Evolutionary conservation across 306 rosid species (phyloP).

Genomic region (Urtica urens): DNA sequence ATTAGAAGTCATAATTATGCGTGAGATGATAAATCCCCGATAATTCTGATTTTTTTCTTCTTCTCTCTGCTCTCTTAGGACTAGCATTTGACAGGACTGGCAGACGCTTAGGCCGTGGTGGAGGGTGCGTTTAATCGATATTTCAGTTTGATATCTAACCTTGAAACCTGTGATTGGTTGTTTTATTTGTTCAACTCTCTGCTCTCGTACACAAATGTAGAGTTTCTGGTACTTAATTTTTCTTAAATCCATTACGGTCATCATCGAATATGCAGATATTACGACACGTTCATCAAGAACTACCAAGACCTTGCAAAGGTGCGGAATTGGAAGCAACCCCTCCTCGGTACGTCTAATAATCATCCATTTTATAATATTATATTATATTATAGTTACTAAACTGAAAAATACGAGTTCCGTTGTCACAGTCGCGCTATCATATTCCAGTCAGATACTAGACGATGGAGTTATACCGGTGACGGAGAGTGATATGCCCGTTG

Average conservation of each 20-base stretch:
- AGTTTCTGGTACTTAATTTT: too few species aligned
- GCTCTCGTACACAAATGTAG: too few species aligned
- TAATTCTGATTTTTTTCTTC: slow-evolving; percentile 12
- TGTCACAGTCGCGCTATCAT: slow-evolving; percentile 71
- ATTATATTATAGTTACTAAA: background rate
- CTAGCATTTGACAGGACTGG: slow-evolving; percentile 89
- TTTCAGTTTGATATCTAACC: background rate
- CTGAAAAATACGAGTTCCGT: slow-evolving; percentile 5
- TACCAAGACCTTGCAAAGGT: slow-evolving; percentile 65
- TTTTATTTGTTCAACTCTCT: too few species aligned
- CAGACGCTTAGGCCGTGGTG: slow-evolving; percentile 95
- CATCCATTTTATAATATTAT: background rate
- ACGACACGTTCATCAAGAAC: slow-evolving; percentile 71
- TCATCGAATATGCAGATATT: too few species aligned
- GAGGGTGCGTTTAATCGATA: slow-evolving; percentile 57
- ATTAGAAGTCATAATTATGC: background rate
- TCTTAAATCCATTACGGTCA: too few species aligned
- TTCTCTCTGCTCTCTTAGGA: slow-evolving; percentile 38
- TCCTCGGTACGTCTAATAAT: slow-evolving; percentile 46
- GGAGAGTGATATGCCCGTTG: slow-evolving; percentile 48
- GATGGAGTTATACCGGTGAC: slow-evolving; percentile 63
- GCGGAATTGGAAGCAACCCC: slow-evolving; percentile 74
- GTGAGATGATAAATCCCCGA: background rate
- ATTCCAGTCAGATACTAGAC: slow-evolving; percentile 73
- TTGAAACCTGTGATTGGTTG: background rate